These are phyloP conservation scores for Mycena galericulata DNA, from an alignment of 768 basidiomycete genomes.

Conservation along the genomic window DNA sequence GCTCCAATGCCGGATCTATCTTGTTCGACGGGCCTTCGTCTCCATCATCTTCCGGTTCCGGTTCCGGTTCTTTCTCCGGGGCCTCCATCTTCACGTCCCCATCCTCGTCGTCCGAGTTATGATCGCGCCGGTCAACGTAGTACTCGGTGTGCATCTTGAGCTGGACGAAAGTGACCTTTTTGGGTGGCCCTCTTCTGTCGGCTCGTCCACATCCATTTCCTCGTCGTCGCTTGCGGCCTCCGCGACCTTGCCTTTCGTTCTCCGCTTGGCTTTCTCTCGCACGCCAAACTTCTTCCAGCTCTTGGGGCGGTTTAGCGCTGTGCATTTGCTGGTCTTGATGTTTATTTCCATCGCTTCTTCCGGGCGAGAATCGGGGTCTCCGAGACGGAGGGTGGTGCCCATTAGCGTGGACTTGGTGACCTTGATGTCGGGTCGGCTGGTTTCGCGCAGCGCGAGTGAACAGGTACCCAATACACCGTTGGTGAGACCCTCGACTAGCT, in stretches of 20 bases:
- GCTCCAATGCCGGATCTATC: conserved; percentile 56
- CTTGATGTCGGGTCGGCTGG: conserved; percentile 72
- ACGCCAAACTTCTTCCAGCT: conserved; percentile 82
- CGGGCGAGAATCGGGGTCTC: conserved; percentile 73
- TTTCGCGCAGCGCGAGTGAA: conserved; percentile 72
- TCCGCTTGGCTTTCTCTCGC: conserved; percentile 48
- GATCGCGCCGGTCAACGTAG: conserved; percentile 60
- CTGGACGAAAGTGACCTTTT: conserved; percentile 48
- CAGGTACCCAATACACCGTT: conserved; percentile 73
- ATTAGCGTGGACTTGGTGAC: conserved; percentile 73
- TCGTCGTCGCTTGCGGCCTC: conserved; percentile 57
- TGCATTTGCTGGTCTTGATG: conserved; percentile 85
- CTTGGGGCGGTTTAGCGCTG: conserved; percentile 74
- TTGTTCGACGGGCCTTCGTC: conserved; percentile 45
- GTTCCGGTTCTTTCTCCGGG: conserved; percentile 44
- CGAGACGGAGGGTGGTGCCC: conserved; percentile 79
- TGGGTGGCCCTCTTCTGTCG: conserved; percentile 35
- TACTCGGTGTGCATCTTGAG: conserved; percentile 69
- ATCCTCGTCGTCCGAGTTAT: conserved; percentile 49
- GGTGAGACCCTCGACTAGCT: conserved; percentile 54
- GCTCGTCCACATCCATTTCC: conserved; percentile 43
- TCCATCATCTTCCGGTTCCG: conserved; percentile 46
- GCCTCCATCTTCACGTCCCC: conserved; percentile 47
- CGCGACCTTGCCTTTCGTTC: conserved; percentile 48
- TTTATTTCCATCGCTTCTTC: conserved; percentile 82